Evolutionary conservation across 2,329 filamentous ascomycete genomes (phyloP), one percentile per base, ranked within the genome.

Genomic region (Aspergillus candidus): DNA sequence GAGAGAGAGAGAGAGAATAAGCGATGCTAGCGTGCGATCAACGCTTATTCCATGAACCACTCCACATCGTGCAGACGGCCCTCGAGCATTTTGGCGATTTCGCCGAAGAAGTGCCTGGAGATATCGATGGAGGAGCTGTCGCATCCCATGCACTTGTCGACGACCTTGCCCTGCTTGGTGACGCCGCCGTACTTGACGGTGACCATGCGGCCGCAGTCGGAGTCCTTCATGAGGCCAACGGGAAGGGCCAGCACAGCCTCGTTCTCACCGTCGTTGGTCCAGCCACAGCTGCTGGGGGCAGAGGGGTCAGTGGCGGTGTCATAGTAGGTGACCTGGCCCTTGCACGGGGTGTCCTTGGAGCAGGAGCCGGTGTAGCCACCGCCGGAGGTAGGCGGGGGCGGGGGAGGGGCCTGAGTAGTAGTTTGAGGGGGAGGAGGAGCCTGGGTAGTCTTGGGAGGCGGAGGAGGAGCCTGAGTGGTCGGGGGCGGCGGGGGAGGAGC

Each of bases 61-160:
- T 67, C 56, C 37, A 72, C 66, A 44, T 62, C 66, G 45, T 39
- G 11, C 41, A 74, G 57, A 52, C 73, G 70, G 40, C 72, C 72
- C 33, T 60, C 61, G 14, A 41, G 47, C 8, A 61, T 40, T 8
- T 46, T 40, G 18, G 62, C 63, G 35, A 86, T 69, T 14, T 73
- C 68, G n/a, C 57, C 51, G 66, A 82, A 84, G 49, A 76, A 67
- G 54, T 74, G 72, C 48, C 72, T 66, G 52, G 76, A 79, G 53
- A 84, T 72, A 57, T 88, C 84, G 38, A 88, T 77, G 56, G 74
- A 70, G 33, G 62, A 51, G 30, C 56, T 41, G 48, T 38, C 58
- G 65, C 87, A 93, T 55, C 83, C 82, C 68, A 78, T 77, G 74
- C 87, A 93, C 71, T 86, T 88, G 72, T 93, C 87, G 41, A 76